phyloP scores from a whole-genome alignment of 805 yeast species.

The Saturnispora besseyi region DNA sequence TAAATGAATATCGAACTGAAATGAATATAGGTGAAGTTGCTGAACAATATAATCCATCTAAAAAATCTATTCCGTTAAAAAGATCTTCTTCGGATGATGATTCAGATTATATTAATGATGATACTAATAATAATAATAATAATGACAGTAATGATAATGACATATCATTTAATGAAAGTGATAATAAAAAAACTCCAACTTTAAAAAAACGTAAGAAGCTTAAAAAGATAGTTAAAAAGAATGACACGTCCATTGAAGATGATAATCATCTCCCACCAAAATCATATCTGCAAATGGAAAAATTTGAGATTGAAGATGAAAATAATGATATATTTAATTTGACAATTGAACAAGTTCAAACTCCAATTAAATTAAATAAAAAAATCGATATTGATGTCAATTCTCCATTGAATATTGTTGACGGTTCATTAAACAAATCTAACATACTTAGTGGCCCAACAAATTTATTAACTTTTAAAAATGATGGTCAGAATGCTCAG shows the following conservation, averaged over 20 bases:
- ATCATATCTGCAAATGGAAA: slow-evolving; percentile 17
- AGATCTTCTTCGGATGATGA: slow-evolving; percentile 5
- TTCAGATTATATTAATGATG: not conserved
- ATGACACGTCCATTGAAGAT: not conserved
- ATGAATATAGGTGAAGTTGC: slow-evolving; percentile 1
- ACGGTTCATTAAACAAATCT: not conserved
- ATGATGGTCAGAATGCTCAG: not conserved
- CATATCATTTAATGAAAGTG: not conserved
- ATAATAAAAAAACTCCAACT: not conserved
- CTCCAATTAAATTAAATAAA: slow-evolving; percentile 9
- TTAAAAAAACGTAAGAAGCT: not conserved
- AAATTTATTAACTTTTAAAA: slow-evolving; percentile 10
- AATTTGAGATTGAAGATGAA: slow-evolving; percentile 17
- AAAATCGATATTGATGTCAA: not conserved
- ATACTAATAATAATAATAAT: not conserved
- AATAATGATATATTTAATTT: slow-evolving; percentile 13
- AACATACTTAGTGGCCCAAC: slow-evolving; percentile 14
- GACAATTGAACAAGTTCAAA: slow-evolving; percentile 8
- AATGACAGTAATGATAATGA: not conserved
- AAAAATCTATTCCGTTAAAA: slow-evolving; percentile 10
- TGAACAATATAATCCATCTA: not conserved
- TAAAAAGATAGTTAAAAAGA: not conserved
- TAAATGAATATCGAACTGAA: slow-evolving; percentile 21
- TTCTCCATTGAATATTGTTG: not conserved
- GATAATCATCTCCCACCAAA: not conserved